These are phyloP conservation scores for Perkinsus marinus DNA, from an alignment of 169 alveolate species.

Conservation along the genomic window DNA sequence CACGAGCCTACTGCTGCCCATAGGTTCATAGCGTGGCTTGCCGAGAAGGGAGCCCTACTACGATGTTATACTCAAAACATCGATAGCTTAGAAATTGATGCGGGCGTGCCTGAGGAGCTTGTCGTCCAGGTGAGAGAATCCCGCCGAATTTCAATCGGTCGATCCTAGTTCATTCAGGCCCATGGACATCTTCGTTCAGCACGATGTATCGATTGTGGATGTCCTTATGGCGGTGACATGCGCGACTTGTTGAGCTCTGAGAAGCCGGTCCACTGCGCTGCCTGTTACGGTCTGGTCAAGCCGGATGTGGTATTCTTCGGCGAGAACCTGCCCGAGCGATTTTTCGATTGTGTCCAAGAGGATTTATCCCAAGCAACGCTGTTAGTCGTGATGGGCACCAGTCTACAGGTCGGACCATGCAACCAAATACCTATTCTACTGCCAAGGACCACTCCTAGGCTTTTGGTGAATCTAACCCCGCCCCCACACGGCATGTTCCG, in stretches of 20 bases:
- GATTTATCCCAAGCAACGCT: constrained; percentile 35
- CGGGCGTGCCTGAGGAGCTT: constrained; percentile 41
- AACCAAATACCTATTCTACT: constrained; percentile 22
- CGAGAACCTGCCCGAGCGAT: constrained; percentile 49
- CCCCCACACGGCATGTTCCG: background rate
- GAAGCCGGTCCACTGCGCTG: constrained; percentile 31
- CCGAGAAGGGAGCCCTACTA: constrained; percentile 21
- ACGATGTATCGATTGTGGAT: constrained; percentile 47
- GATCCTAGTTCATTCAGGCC: constrained; percentile 12
- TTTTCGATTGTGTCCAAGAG: constrained; percentile 15
- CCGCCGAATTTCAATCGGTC: too few species aligned
- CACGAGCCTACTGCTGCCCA: constrained; percentile 61
- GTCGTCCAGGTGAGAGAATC: constrained; percentile 26
- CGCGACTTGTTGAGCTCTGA: constrained; percentile 39
- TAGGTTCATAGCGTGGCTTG: constrained; percentile 30
- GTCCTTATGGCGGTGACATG: constrained; percentile 22
- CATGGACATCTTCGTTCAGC: constrained; percentile 61
- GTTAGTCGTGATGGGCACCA: constrained; percentile 57
- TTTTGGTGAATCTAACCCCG: constrained; percentile 21
- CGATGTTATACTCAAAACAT: constrained; percentile 55
- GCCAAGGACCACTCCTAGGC: constrained; percentile 28
- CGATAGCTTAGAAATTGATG: constrained; percentile 64
- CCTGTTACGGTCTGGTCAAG: constrained; percentile 37
- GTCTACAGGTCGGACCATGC: constrained; percentile 35
- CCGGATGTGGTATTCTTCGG: constrained; percentile 69